Percentiles rank a stretch among this genome's conserved stretches.
These are phyloP conservation scores for Dactylorhiza incarnata DNA, from an alignment of 106 monocot species.

Conservation along the genomic window DNA sequence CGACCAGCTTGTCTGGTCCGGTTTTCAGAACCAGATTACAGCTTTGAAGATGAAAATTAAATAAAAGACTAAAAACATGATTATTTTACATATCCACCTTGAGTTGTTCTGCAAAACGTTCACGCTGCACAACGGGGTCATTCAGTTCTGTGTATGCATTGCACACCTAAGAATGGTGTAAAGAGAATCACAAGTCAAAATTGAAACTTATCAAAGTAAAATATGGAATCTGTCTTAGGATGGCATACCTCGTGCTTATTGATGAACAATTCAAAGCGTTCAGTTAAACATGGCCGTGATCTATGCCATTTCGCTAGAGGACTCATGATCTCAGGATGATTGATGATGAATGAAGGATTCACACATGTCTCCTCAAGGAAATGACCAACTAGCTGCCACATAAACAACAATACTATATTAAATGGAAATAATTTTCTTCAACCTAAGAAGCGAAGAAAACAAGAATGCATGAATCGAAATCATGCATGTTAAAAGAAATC, in stretches of 20 bases:
- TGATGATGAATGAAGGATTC: constrained; percentile 86
- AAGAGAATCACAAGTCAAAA: constrained; percentile 2
- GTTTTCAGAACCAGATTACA: background rate
- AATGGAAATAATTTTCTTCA: background rate
- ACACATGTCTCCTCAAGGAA: constrained; percentile 88
- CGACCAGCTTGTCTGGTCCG: no score
- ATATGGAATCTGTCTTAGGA: background rate
- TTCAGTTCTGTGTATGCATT: constrained; percentile 98
- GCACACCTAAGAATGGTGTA: constrained; percentile 47
- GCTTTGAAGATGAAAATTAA: background rate
- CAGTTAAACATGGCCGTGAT: constrained; percentile 57
- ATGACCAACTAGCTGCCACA: constrained; percentile 80
- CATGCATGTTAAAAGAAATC: background rate
- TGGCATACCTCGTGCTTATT: constrained; percentile 83
- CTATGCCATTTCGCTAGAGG: constrained; percentile 95
- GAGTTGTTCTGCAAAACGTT: constrained; percentile 79
- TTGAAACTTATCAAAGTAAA: constrained; percentile 2
- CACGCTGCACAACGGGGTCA: constrained; percentile 90
- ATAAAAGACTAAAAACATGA: background rate
- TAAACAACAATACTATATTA: constrained; percentile 1
- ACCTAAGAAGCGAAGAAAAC: background rate
- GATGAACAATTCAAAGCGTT: constrained; percentile 92
- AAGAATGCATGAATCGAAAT: background rate
- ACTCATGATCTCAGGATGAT: constrained; percentile 96
- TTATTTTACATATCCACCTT: constrained; percentile 42